phyloP scores from a whole-genome alignment of 2,329 filamentous ascomycete genomes.

The Phoma sp. region DNA sequence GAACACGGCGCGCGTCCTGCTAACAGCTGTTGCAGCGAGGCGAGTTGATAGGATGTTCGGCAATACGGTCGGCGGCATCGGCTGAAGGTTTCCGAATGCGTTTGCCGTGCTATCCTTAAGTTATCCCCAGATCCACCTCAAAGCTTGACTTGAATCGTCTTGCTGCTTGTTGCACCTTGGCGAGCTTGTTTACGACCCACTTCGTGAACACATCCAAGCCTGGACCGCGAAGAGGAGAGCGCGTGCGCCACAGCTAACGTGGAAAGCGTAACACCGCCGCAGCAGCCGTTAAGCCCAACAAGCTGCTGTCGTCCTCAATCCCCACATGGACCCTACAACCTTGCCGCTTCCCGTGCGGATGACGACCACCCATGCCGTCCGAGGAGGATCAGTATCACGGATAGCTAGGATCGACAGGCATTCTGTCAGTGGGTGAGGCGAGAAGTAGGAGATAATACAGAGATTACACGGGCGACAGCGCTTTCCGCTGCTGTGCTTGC shows the following conservation, averaged over 20 bases:
- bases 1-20: conserved; percentile 3
- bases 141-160: conserved; percentile 7
- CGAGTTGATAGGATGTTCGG: conserved; percentile 2
- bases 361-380: too few relatives aligned
- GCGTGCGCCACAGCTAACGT: neutral
- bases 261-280: neutral
- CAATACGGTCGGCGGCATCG: neutral
- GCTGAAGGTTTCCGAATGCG: neutral
- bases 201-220: neutral
- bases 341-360: too few relatives aligned
- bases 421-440: too few relatives aligned
- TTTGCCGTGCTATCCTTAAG: conserved; percentile 3
- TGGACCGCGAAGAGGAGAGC: neutral
- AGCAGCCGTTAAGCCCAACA: neutral
- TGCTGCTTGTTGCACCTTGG: conserved; percentile 9
- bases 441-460: too few relatives aligned
- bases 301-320: too few relatives aligned
- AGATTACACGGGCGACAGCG: too few relatives aligned
- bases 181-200: conserved; percentile 1
- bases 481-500: too few relatives aligned
- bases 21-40: neutral
- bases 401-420: too few relatives aligned
- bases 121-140: neutral
- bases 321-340: too few relatives aligned
- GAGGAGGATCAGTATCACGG: too few relatives aligned